Evolutionary conservation across 1,139 yeast species (phyloP), one percentile per base, ranked within the genome.

Genomic region (Zygosaccharomyces pseudobailii): DNA sequence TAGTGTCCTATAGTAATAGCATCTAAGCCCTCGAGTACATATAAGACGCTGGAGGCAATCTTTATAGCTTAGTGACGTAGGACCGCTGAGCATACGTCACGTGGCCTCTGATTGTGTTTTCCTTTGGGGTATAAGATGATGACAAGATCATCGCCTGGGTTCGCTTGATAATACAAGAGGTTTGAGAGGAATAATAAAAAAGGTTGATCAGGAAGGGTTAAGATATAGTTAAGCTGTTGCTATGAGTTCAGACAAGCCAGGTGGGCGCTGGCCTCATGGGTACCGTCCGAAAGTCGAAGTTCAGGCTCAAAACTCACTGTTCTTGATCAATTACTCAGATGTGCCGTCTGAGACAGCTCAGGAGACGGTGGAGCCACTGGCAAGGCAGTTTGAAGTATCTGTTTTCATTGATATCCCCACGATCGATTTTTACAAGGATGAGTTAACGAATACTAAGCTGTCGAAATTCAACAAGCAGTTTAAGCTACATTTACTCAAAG

Each of bases 351-450:
- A 41, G 23, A 31, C 32, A 21, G 38, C 27, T 37, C 7, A 28
- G 47, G 31, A 13, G 40, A 36, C 34, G 25, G 19, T n/a, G 1
- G 32, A 23, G 33, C 27, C 33, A 5, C 13, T 21, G 34, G 37
- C 25, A 40, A 22, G 35, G 24, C 48, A 50, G n/a, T 59, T 58
- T 42, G 55, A 56, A 35, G 52, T 63, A 4, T 52, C 52, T 31
- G 43, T 65, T 9, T 63, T 57, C 46, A 59, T 64, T 31, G 69
- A 65, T 50, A 62, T 65, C n/a, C 67, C 69, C 0, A 58, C 66
- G 5, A 63, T 65, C 4, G 69, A 65, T 48, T 64, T 61, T 48
- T 62, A 65, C 47, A 59, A 56, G 37, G 67, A 63, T 52, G 66
- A 62, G 48, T 42, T 63, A 36, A 55, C 54, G 19, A 58, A 62